Base-by-base conservation (phyloP, 495 filamentous ascomycete genomes). In the Mycothermus thermophilus region DNA sequence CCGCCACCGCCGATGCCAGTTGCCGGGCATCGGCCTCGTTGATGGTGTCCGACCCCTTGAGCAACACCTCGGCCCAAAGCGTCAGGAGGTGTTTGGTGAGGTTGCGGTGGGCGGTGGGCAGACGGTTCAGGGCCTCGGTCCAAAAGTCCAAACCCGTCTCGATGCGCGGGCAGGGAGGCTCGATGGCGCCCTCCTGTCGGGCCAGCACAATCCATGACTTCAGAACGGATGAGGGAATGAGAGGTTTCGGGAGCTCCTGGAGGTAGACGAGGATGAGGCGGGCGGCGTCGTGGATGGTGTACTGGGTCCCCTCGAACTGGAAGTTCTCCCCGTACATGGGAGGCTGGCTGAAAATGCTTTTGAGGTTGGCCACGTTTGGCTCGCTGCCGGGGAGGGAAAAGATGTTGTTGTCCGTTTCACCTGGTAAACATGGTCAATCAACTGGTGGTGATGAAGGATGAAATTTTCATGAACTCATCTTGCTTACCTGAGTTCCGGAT, bases 121-220 rank as follows among this genome's bases (percentile, higher is more conserved):
- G 38, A 0, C 52, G 42, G 44, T 52, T 55, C n/a, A 55, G 40
- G 5, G 50, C 52, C 21, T 55, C 52, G 8, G 43, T 42, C 52
- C 52, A 55, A 9, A 55, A 53, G 23, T 55, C 52, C 7, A 55
- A 36, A 0, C 49, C 52, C 14, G 48, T 46, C 16, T 55, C 52
- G 26, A 51, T 13, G 13, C 43, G 33, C 1, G 43, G 34, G 10
- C 41, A 44, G 0, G 42, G 38, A 4, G 40, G 50, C 27, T 47
- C 47, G 33, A 51, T 53, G 28, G 44, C 52, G 19, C 44, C 52
- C 19, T 46, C 39, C 16, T 53, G 50, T 0, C 50, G 26, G 2
- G 47, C 50, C 0, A 55, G 42, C 25, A 53, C 25, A 25, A 55
- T 38, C 52, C 52, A 55, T 1, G 40, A 41, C 13, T 35, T 44